phyloP scores from a whole-genome alignment of 2,329 filamentous ascomycete species.

The Penicillium palitans region DNA sequence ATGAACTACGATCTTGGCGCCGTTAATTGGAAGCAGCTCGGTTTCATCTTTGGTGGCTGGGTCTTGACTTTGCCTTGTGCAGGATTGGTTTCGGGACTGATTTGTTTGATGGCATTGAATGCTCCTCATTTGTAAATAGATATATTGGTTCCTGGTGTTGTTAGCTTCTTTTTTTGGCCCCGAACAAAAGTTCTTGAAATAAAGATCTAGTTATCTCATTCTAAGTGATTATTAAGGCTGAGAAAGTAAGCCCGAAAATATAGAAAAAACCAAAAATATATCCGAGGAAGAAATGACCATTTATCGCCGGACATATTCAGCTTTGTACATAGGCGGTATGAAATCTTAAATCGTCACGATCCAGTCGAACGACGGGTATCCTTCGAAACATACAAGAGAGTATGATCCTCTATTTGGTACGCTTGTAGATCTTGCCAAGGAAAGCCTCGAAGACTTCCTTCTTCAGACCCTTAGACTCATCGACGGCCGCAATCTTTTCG shows the following conservation, averaged over 20 bases:
- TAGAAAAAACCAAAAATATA: not conserved
- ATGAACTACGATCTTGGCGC: constrained; percentile 42
- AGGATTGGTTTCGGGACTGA: constrained; percentile 42
- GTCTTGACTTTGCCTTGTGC: constrained; percentile 47
- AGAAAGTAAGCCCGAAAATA: not conserved
- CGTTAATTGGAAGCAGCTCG: constrained; percentile 48
- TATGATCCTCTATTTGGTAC: constrained; percentile 70
- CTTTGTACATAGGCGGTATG: not conserved
- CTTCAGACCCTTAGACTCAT: constrained; percentile 87
- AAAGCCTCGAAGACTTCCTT: constrained; percentile 87
- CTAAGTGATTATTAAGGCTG: not conserved
- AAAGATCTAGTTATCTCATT: not conserved
- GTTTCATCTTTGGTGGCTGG: constrained; percentile 48
- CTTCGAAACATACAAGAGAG: not conserved
- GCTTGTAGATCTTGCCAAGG: constrained; percentile 96
- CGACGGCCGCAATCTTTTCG: constrained; percentile 71
- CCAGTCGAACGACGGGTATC: constrained; percentile 17
- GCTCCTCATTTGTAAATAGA: constrained; percentile 35
- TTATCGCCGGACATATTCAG: not conserved
- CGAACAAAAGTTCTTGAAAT: not conserved
- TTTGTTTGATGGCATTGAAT: constrained; percentile 47
- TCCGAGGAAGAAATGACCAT: not conserved
- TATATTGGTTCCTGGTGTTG: not conserved
- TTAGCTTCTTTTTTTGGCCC: not conserved
- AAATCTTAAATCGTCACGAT: constrained; percentile 4